phyloP scores from a whole-genome alignment of 805 yeast genomes.

The Yamadazyma paraphyllophila region DNA sequence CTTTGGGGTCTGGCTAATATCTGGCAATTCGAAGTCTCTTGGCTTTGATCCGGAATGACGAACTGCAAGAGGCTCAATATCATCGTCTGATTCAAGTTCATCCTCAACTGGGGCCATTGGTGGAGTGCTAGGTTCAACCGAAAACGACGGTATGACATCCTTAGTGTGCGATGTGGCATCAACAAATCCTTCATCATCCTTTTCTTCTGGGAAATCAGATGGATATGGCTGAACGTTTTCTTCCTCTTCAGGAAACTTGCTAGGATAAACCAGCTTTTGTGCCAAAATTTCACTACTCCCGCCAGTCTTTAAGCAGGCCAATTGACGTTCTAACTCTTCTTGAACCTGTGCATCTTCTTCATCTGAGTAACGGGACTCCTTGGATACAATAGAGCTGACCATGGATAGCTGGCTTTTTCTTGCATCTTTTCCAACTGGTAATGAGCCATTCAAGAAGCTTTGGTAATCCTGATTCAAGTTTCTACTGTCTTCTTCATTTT shows the following conservation, averaged over 20 bases:
- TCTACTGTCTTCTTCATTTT: slow-evolving; percentile 10
- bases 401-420: slow-evolving; percentile 39
- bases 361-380: slow-evolving; percentile 28
- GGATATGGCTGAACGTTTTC: slow-evolving; percentile 4
- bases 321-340: slow-evolving; percentile 37
- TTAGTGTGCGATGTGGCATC: neutral
- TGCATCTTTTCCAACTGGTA: neutral
- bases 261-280: neutral
- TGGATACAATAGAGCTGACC: slow-evolving; percentile 42
- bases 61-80: slow-evolving; percentile 21
- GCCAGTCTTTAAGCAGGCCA: slow-evolving; percentile 31
- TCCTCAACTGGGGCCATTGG: neutral
- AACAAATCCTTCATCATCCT: neutral
- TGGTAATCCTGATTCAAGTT: slow-evolving; percentile 27
- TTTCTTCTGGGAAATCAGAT: slow-evolving; percentile 3
- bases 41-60: slow-evolving; percentile 12
- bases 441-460: slow-evolving; percentile 19
- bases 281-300: slow-evolving; percentile 11
- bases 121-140: neutral
- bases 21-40: slow-evolving; percentile 12
- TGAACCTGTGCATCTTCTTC: slow-evolving; percentile 27
- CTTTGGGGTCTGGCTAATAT: slow-evolving; percentile 12
- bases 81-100: slow-evolving; percentile 13
- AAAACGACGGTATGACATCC: slow-evolving; percentile 1
- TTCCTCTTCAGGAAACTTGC: slow-evolving; percentile 10